Evolutionary conservation across 345 rosid species (phyloP).

Genomic region (Pseudoturritis turrita): DNA sequence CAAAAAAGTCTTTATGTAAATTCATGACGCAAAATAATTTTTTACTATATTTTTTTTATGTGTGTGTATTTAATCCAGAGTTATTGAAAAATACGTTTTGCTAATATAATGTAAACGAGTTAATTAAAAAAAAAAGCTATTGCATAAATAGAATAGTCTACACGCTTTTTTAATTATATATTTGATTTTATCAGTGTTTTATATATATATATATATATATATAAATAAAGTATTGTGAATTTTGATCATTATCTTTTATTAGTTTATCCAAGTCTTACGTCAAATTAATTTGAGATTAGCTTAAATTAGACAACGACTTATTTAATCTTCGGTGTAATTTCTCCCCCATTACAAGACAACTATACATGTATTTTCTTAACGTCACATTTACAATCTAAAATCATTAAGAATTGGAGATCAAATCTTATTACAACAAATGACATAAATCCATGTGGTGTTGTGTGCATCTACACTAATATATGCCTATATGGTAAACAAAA

Average conservation of each 20-base stretch:
- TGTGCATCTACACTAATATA: not conserved
- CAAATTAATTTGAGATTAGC: not conserved
- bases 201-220: not conserved
- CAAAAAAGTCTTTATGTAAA: not conserved
- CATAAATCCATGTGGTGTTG: constrained; percentile 1
- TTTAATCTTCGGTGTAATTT: constrained; percentile 17
- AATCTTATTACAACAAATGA: constrained; percentile 2
- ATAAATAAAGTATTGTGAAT: not conserved
- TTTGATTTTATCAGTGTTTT: not conserved
- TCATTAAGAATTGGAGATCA: not conserved
- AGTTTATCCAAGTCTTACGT: constrained; percentile 5
- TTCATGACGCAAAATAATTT: not conserved
- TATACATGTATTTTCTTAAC: not conserved
- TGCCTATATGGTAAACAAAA: constrained; percentile 10
- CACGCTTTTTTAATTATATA: too few relatives aligned
- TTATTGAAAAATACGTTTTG: too few relatives aligned
- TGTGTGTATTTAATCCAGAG: too few relatives aligned
- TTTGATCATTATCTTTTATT: not conserved
- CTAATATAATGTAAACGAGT: not conserved
- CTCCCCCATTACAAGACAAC: constrained; percentile 27
- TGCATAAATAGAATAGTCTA: not conserved
- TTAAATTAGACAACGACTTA: constrained; percentile 21
- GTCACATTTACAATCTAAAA: not conserved
- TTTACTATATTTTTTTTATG: too few relatives aligned
- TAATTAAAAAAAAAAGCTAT: not conserved